These are phyloP conservation scores for Coffea eugenioides DNA, from an alignment of 257 asterid genomes.

Conservation along the genomic window DNA sequence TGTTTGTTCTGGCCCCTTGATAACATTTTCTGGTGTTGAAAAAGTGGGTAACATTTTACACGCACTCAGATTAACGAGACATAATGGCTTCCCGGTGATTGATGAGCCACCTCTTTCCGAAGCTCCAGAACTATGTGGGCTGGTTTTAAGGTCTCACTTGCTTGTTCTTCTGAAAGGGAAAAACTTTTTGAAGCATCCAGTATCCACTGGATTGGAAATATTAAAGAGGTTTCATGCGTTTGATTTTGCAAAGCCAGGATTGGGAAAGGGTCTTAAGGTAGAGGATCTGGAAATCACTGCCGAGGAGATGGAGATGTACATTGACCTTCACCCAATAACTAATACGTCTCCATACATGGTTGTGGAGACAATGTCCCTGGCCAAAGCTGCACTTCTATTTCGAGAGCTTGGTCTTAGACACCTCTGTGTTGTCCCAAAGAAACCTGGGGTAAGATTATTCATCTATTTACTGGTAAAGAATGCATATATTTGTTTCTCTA, in stretches of 20 bases:
- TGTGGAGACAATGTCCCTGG: conserved; percentile 91
- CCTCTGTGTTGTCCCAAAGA: conserved; percentile 86
- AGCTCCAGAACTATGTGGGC: conserved; percentile 77
- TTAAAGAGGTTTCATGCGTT: conserved; percentile 54
- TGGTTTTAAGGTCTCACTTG: conserved; percentile 83
- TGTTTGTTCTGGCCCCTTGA: conserved; percentile 89
- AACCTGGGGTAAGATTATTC: conserved; percentile 56
- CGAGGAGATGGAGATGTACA: conserved; percentile 91
- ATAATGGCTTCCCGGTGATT: conserved; percentile 86
- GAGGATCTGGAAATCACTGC: conserved; percentile 64
- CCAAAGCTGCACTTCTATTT: conserved; percentile 89
- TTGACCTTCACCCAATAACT: conserved; percentile 89
- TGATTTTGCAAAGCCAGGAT: conserved; percentile 91
- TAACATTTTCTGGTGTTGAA: conserved; percentile 69
- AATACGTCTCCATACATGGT: conserved; percentile 93
- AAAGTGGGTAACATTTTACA: conserved; percentile 72
- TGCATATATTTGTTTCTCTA: not conserved
- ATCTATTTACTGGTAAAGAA: not conserved
- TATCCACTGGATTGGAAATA: conserved; percentile 42
- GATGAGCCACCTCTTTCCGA: conserved; percentile 88
- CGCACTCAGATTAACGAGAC: conserved; percentile 57
- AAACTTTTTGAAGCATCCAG: conserved; percentile 53
- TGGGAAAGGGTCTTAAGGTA: conserved; percentile 82
- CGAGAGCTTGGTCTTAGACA: conserved; percentile 90
- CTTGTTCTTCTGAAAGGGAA: conserved; percentile 67